A percentile compares a stretch with the other conserved stretches of the same genome.
Conservation (phyloP, 352 stramenopile genomes). For the Phytophthora gonapodyides region DNA sequence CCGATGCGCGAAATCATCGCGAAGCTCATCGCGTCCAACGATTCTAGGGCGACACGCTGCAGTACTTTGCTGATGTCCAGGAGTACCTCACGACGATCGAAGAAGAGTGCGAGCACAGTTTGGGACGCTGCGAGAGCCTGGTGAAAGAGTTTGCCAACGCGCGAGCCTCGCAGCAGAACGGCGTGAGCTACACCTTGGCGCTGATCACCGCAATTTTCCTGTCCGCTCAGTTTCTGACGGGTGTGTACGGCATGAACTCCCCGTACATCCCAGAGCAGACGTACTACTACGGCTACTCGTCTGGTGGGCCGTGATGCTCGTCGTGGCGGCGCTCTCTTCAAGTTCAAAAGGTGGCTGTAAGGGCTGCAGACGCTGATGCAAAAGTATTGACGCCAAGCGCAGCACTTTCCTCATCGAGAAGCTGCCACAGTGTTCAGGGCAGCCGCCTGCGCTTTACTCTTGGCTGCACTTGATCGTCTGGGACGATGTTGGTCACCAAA, state of each 20-base stretch:
- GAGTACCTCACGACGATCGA: slow-evolving; percentile 78
- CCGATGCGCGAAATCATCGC: slow-evolving; percentile 65
- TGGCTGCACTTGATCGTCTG: no score
- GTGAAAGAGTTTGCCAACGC: slow-evolving; percentile 68
- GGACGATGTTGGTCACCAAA: no score
- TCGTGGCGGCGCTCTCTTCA: slow-evolving; percentile 50
- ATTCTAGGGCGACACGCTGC: slow-evolving; percentile 65
- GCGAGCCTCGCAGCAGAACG: slow-evolving; percentile 59
- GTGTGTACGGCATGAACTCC: slow-evolving; percentile 91
- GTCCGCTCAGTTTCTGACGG: slow-evolving; percentile 81
- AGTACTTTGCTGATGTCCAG: slow-evolving; percentile 87
- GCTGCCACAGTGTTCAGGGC: no score
- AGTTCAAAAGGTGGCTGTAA: slow-evolving; percentile 58
- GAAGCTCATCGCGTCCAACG: slow-evolving; percentile 62
- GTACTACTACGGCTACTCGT: slow-evolving; percentile 71
- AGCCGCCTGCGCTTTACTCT: no score
- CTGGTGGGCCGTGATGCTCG: slow-evolving; percentile 70
- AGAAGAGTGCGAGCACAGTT: slow-evolving; percentile 73
- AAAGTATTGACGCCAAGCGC: no score
- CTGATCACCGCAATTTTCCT: slow-evolving; percentile 81
- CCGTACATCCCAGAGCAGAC: slow-evolving; percentile 74
- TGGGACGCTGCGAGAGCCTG: slow-evolving; percentile 65
- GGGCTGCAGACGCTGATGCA: no score
- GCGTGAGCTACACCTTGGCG: slow-evolving; percentile 77
- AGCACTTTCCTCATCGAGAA: no score